Evolutionary conservation across 1,139 yeast genomes (phyloP).

Genomic region (Geotrichum fermentans): DNA sequence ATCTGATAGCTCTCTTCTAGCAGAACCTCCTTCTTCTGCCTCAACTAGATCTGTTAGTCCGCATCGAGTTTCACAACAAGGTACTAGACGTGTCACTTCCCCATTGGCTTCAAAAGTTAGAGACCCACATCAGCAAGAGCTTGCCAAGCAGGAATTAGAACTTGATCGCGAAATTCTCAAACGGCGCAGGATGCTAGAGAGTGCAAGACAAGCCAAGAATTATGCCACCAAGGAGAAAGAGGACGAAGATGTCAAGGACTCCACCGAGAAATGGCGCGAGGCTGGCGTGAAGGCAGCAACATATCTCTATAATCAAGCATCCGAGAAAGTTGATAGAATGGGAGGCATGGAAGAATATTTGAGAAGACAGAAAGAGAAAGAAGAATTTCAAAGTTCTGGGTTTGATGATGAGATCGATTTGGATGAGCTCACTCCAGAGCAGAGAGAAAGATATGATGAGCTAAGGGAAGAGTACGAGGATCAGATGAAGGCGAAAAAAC

Average conservation of each 20-base stretch:
- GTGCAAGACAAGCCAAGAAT: slow-evolving; percentile 35
- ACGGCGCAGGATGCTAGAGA: slow-evolving; percentile 31
- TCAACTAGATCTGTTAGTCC: too few relatives aligned
- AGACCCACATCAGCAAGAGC: slow-evolving; percentile 13
- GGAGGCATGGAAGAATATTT: slow-evolving; percentile 46
- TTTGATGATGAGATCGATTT: slow-evolving; percentile 33
- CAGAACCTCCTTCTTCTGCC: neutral
- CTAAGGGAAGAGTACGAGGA: slow-evolving; percentile 30
- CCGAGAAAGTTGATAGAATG: slow-evolving; percentile 39
- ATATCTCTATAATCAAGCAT: slow-evolving; percentile 42
- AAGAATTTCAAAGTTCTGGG: slow-evolving; percentile 28
- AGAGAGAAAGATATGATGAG: slow-evolving; percentile 27
- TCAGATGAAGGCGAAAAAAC: slow-evolving; percentile 28
- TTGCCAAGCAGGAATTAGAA: slow-evolving; percentile 24
- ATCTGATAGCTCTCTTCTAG: neutral
- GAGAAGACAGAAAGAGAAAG: slow-evolving; percentile 33
- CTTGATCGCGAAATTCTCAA: slow-evolving; percentile 33
- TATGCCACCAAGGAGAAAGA: slow-evolving; percentile 27
- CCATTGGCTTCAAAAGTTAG: slow-evolving; percentile 18
- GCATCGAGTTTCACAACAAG: neutral
- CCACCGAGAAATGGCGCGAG: slow-evolving; percentile 44
- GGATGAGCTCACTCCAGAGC: slow-evolving; percentile 35
- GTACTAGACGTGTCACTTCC: slow-evolving; percentile 19
- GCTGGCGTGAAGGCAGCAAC: slow-evolving; percentile 45
- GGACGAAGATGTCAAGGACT: slow-evolving; percentile 25